phyloP scores from a whole-genome alignment of 1,284 basidiomycete species.

The Melanopsichium pennsylvanicum region DNA sequence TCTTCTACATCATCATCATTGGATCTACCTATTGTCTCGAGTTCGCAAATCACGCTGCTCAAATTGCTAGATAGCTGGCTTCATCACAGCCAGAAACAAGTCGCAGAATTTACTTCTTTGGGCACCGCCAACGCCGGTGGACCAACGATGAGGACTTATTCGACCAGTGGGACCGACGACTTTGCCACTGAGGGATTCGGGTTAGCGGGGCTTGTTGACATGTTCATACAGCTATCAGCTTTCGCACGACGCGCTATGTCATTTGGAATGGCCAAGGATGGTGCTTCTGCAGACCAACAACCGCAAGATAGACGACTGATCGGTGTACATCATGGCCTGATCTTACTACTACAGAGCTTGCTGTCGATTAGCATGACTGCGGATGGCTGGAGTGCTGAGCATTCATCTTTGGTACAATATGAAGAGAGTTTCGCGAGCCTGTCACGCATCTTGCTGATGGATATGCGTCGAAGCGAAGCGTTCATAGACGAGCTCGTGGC shows the following conservation, averaged over 20 bases:
- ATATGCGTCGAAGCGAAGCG: conserved; percentile 7
- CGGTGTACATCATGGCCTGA: conserved; percentile 39
- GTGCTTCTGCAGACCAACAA: conserved; percentile 12
- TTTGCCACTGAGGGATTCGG: background rate
- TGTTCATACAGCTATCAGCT: conserved; percentile 18
- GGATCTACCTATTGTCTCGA: conserved; percentile 28
- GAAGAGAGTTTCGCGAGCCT: background rate
- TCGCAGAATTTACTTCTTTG: background rate
- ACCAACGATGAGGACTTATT: background rate
- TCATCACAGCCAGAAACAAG: conserved; percentile 20
- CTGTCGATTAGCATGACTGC: conserved; percentile 42
- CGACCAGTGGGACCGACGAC: background rate
- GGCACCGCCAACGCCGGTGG: background rate
- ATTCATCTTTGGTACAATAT: background rate
- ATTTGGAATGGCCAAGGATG: conserved; percentile 16
- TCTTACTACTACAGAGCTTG: conserved; percentile 41
- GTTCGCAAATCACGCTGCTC: conserved; percentile 43
- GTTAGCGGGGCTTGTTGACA: conserved; percentile 14
- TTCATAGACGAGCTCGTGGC: conserved; percentile 30
- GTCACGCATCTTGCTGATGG: conserved; percentile 7
- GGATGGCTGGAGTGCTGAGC: conserved; percentile 21
- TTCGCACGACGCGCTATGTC: conserved; percentile 43
- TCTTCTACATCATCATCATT: background rate
- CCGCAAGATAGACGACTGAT: conserved; percentile 37
- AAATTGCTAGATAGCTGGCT: conserved; percentile 50